Conservation (phyloP, 106 monocot genomes). For the Vanilla planifolia region DNA sequence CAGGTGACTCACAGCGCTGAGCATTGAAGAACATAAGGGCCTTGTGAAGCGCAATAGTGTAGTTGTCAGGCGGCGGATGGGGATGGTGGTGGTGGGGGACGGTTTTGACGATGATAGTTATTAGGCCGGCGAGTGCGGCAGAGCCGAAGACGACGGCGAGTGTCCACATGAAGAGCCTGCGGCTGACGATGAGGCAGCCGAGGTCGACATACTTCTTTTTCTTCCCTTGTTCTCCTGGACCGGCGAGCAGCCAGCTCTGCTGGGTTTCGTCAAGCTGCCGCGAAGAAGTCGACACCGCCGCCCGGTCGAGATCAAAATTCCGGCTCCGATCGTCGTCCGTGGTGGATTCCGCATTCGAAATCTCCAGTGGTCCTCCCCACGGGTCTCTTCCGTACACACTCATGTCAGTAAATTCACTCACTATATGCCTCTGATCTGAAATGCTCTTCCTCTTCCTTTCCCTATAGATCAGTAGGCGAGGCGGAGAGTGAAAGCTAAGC, state of each 20-base stretch:
- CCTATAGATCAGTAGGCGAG: neutral
- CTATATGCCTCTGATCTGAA: neutral
- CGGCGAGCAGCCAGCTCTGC: conserved; percentile 96
- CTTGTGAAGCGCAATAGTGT: conserved; percentile 84
- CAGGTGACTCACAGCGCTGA: conserved; percentile 43
- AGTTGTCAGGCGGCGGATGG: conserved; percentile 74
- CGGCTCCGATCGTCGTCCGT: conserved; percentile 95
- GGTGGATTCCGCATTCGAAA: conserved; percentile 72
- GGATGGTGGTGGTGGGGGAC: conserved; percentile 54
- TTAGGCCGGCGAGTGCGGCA: conserved; percentile 52
- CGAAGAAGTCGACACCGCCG: conserved; percentile 41
- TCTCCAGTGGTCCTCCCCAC: conserved; percentile 96
- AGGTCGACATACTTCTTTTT: conserved; percentile 97
- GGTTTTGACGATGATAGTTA: conserved; percentile 55
- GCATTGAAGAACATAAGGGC: conserved; percentile 99
- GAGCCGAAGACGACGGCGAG: conserved; percentile 44
- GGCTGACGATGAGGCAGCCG: conserved; percentile 82
- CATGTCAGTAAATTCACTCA: conserved; percentile 20
- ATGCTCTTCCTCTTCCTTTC: neutral
- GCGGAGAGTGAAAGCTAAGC: neutral
- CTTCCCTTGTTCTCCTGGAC: conserved; percentile 80
- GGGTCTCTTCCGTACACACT: conserved; percentile 59
- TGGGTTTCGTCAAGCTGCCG: conserved; percentile 91
- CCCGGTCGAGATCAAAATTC: conserved; percentile 77
- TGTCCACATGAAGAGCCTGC: conserved; percentile 71